phyloP scores from a whole-genome alignment of 108 stramenopile genomes.

The Skeletonema menzelii region DNA sequence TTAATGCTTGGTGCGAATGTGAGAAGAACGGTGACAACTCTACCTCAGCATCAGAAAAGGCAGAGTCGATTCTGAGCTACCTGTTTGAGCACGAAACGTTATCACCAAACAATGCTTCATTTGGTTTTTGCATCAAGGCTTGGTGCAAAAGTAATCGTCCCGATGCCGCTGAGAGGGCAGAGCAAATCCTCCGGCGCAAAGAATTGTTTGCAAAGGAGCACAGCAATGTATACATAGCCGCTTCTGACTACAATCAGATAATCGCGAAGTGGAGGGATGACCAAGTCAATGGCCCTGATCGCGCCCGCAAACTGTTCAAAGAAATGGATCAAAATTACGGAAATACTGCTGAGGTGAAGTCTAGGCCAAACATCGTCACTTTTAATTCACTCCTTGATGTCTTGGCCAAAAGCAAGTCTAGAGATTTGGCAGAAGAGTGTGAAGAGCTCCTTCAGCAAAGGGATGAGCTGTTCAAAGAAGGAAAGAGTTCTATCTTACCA shows the following conservation, averaged over 20 bases:
- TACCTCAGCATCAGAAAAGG: conserved; percentile 25
- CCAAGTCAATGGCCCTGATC: conserved; percentile 26
- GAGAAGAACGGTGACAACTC: conserved; percentile 14
- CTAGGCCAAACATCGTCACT: conserved; percentile 20
- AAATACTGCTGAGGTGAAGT: background rate
- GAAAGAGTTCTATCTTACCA: conserved; percentile 24
- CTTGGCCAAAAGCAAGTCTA: conserved; percentile 28
- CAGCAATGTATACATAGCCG: conserved; percentile 6
- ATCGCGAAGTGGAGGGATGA: conserved; percentile 41
- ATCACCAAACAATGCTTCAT: conserved; percentile 32
- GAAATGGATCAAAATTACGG: conserved; percentile 19
- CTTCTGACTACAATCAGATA: conserved; percentile 22
- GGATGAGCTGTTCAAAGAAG: conserved; percentile 20
- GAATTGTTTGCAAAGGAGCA: conserved; percentile 24
- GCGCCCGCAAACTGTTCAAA: conserved; percentile 32
- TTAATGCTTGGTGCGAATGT: conserved; percentile 37
- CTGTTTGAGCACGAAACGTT: conserved; percentile 18
- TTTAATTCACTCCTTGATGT: conserved; percentile 39
- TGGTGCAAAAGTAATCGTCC: conserved; percentile 33
- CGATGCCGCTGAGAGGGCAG: conserved; percentile 35
- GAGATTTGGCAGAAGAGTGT: conserved; percentile 26
- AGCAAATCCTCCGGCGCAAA: conserved; percentile 28
- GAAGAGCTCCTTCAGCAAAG: conserved; percentile 17
- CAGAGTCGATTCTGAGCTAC: conserved; percentile 25
- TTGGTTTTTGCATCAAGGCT: conserved; percentile 31